Percentiles rank a stretch among this genome's conserved stretches.
Evolutionary conservation across 352 stramenopile species (phyloP).

Genomic region (Peronospora belbahrii): DNA sequence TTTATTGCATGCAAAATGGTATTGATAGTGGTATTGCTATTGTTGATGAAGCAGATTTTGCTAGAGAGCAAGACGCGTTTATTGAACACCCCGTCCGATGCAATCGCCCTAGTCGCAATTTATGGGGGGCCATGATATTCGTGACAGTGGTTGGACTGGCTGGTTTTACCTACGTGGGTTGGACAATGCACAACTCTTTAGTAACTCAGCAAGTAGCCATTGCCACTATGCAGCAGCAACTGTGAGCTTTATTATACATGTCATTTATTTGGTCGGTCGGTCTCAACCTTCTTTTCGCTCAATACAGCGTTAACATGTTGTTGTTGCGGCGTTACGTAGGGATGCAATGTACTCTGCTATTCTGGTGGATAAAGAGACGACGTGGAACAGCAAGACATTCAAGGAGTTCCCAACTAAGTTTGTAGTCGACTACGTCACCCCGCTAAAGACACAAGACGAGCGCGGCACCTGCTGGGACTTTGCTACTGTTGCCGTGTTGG

Average conservation of each 20-base stretch:
- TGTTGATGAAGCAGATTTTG: too few species aligned
- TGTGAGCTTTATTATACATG: slow-evolving; percentile 20
- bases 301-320: too few species aligned
- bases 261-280: too few species aligned
- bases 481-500: slow-evolving; percentile 49
- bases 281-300: too few species aligned
- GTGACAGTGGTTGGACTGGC: slow-evolving; percentile 27
- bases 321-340: slow-evolving; percentile 6
- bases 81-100: not conserved
- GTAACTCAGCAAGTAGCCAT: slow-evolving; percentile 28
- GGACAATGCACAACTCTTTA: slow-evolving; percentile 38
- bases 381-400: slow-evolving; percentile 15
- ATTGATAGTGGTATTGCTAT: too few species aligned
- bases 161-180: slow-evolving; percentile 25
- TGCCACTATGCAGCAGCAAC: slow-evolving; percentile 38
- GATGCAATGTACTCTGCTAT: slow-evolving; percentile 42
- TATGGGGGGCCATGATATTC: slow-evolving; percentile 32
- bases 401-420: slow-evolving; percentile 48
- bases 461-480: slow-evolving; percentile 70
- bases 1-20: too few species aligned
- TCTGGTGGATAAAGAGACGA: slow-evolving; percentile 14
- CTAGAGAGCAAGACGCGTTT: slow-evolving; percentile 19
- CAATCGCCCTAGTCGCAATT: not conserved
- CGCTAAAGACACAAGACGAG: slow-evolving; percentile 63
- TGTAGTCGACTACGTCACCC: slow-evolving; percentile 41